Percentiles rank a stretch among this genome's conserved stretches.
Evolutionary conservation across 352 stramenopile genomes (phyloP).

Genomic region (Phytophthora constricta): DNA sequence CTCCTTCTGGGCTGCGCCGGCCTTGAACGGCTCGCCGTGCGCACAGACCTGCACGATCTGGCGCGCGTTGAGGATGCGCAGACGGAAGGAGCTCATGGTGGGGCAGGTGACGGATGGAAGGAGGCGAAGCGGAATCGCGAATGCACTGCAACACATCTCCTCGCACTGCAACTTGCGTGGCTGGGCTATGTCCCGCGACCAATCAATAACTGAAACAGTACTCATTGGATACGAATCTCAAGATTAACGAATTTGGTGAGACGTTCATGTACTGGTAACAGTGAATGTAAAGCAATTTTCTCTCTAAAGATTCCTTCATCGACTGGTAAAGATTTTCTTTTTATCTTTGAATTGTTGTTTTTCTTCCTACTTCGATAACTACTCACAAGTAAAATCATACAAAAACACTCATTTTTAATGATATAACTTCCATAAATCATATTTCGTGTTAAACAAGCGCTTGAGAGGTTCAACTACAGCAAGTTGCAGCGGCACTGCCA

Average conservation of each 20-base stretch:
- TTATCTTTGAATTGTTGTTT: no score
- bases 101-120: constrained; percentile 7
- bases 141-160: constrained; percentile 34
- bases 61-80: constrained; percentile 65
- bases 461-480: constrained; percentile 12
- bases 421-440: not conserved
- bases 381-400: no score
- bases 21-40: constrained; percentile 69
- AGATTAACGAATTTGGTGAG: no score
- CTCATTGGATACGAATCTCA: no score
- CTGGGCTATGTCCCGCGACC: no score
- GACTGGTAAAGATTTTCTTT: no score
- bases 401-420: not conserved
- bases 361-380: no score
- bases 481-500: constrained; percentile 6
- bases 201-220: no score
- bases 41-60: constrained; percentile 82
- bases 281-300: no score
- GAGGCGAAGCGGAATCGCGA: constrained; percentile 19
- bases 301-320: no score
- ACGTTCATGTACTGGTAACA: no score
- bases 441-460: not conserved
- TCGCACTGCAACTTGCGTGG: constrained; percentile 10
- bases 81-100: constrained; percentile 74
- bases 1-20: constrained; percentile 64